Evolutionary conservation across 106 monocot genomes (phyloP).

Genomic region (Acorus gramineus): DNA sequence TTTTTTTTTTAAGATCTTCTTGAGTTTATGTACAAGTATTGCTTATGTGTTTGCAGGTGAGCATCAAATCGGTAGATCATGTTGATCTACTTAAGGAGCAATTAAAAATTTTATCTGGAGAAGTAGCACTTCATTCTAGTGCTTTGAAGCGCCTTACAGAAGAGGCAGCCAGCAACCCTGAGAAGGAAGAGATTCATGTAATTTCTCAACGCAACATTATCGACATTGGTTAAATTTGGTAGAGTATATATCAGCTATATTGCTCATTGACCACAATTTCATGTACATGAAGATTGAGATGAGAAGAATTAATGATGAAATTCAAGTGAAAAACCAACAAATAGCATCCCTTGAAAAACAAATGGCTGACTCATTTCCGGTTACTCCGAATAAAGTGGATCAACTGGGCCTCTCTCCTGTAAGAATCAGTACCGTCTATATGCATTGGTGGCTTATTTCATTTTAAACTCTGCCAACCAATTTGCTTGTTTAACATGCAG

Average conservation of each 20-base stretch:
- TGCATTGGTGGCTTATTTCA: neutral
- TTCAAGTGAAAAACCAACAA: slow-evolving; percentile 55
- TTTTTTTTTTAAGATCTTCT: too few relatives aligned
- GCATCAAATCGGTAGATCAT: slow-evolving; percentile 61
- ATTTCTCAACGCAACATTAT: neutral
- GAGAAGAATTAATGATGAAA: slow-evolving; percentile 57
- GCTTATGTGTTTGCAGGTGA: slow-evolving; percentile 23
- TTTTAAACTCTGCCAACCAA: slow-evolving; percentile 1
- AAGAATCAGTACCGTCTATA: slow-evolving; percentile 5
- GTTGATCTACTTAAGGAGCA: slow-evolving; percentile 78
- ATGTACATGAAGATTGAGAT: slow-evolving; percentile 52
- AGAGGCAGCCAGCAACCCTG: slow-evolving; percentile 55
- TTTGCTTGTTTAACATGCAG: slow-evolving; percentile 30
- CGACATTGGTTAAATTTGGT: too few relatives aligned
- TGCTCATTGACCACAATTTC: too few relatives aligned
- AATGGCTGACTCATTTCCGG: slow-evolving; percentile 46
- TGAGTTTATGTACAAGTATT: too few relatives aligned
- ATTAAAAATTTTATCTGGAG: slow-evolving; percentile 81
- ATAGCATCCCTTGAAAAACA: slow-evolving; percentile 72
- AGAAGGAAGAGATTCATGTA: slow-evolving; percentile 80
- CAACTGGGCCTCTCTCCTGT: slow-evolving; percentile 42
- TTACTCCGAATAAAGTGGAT: slow-evolving; percentile 30
- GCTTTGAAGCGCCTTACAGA: slow-evolving; percentile 74
- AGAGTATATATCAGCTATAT: too few relatives aligned
- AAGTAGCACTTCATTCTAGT: slow-evolving; percentile 76